These are phyloP conservation scores for Aegilops tauschii DNA, from an alignment of 176 grass and related monocot genomes.

Conservation along the genomic window DNA sequence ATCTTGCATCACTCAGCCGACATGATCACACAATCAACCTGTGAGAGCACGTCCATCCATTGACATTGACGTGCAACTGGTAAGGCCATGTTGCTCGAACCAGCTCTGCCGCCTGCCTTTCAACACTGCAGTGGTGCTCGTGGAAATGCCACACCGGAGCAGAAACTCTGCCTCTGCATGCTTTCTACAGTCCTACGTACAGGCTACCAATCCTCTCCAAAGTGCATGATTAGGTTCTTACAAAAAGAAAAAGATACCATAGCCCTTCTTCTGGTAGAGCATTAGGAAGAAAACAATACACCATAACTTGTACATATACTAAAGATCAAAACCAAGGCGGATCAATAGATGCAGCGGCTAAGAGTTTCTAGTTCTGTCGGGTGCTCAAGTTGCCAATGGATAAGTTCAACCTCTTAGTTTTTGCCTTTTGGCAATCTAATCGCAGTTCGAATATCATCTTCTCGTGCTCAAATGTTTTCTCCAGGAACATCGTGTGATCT, in stretches of 20 bases:
- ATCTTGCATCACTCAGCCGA: no score
- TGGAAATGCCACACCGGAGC: no score
- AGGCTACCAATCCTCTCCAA: no score
- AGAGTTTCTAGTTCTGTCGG: neutral
- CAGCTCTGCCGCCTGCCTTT: no score
- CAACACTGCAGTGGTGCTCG: no score
- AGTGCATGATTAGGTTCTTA: neutral
- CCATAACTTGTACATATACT: neutral
- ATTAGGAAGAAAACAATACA: neutral
- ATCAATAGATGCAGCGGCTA: neutral
- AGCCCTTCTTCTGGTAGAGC: neutral
- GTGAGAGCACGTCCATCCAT: no score
- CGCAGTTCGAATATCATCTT: neutral
- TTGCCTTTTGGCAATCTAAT: neutral
- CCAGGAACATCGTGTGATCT: neutral
- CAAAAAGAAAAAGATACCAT: neutral
- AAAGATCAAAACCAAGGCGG: neutral
- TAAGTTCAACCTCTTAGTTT: neutral
- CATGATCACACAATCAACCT: no score
- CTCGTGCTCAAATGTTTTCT: neutral
- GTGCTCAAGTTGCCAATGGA: neutral
- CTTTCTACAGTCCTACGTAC: no score
- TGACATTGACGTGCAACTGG: no score
- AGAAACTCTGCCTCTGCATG: no score
- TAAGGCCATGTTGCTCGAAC: no score